A percentile compares a stretch with the other conserved stretches of the same genome.
Conservation (phyloP, 2,329 filamentous ascomycete genomes). For the Stylonectria norvegica region DNA sequence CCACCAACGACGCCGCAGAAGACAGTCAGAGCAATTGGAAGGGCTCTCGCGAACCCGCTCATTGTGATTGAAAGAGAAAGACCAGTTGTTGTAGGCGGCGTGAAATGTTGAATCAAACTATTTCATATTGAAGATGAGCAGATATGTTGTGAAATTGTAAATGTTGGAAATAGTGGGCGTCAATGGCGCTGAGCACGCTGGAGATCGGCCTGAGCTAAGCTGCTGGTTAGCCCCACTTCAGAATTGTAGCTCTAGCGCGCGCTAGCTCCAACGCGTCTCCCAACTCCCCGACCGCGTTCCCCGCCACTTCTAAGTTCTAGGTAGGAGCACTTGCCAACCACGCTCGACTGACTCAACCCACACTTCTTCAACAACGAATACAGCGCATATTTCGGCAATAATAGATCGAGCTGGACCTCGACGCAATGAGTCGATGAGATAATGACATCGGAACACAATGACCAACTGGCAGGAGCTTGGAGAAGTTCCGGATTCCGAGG, state of each 20-base stretch:
- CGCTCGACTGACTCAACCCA: slow-evolving; percentile 8
- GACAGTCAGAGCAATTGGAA: slow-evolving; percentile 35
- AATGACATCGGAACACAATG: slow-evolving; percentile 36
- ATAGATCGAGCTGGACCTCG: slow-evolving; percentile 2
- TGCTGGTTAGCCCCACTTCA: slow-evolving; percentile 8
- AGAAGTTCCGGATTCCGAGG: slow-evolving; percentile 51
- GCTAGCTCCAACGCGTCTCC: slow-evolving; percentile 27
- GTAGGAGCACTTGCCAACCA: slow-evolving; percentile 12
- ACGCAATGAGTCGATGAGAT: slow-evolving; percentile 18
- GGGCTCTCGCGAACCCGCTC: slow-evolving; percentile 33
- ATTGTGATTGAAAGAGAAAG: slow-evolving; percentile 23
- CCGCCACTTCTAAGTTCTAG: slow-evolving; percentile 13
- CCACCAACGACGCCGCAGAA: slow-evolving; percentile 38
- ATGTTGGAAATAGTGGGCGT: neutral
- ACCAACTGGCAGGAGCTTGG: slow-evolving; percentile 48
- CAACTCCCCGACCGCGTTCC: slow-evolving; percentile 24
- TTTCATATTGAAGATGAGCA: too few species aligned
- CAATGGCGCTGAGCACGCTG: too few species aligned
- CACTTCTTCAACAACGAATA: slow-evolving; percentile 4
- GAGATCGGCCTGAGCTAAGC: too few species aligned
- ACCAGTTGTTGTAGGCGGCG: too few species aligned
- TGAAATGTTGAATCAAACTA: too few species aligned
- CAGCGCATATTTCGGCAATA: slow-evolving; percentile 2
- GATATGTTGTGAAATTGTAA: too few species aligned
- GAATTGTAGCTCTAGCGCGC: slow-evolving; percentile 11